Percentiles rank a stretch among this genome's conserved stretches.
phyloP scores from a whole-genome alignment of 805 yeast species.

The Wickerhamiella alocasiicola region DNA sequence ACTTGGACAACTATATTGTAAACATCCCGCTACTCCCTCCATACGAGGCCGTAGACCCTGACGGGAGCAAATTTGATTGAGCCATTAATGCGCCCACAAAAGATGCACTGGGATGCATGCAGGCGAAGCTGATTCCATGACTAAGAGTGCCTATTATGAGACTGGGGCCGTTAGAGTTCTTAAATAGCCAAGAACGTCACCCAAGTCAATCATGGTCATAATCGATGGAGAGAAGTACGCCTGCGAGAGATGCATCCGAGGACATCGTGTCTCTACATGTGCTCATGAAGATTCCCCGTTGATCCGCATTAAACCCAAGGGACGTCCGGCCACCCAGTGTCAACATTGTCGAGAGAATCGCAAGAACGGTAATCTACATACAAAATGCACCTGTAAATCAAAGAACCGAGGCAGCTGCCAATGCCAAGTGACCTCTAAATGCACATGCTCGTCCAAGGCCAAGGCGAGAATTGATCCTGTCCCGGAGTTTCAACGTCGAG shows the following conservation, averaged over 20 bases:
- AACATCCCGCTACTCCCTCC: no score
- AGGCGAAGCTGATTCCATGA: no score
- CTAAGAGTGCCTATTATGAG: no score
- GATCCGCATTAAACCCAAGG: constrained; percentile 90
- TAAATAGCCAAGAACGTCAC: not conserved
- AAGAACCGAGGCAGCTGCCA: constrained; percentile 11
- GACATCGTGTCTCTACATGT: constrained; percentile 91
- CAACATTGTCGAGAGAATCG: constrained; percentile 45
- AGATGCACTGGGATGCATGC: no score
- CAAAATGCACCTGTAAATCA: constrained; percentile 27
- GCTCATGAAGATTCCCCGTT: constrained; percentile 84
- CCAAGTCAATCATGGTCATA: constrained; percentile 52
- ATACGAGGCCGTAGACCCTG: no score
- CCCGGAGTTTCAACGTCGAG: not conserved
- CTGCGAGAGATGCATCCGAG: constrained; percentile 90
- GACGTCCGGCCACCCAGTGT: constrained; percentile 90
- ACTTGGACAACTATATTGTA: no score
- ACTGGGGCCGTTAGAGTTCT: no score
- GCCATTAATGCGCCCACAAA: no score
- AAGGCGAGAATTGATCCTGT: not conserved
- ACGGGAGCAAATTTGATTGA: no score
- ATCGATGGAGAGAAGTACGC: constrained; percentile 92
- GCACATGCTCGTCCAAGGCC: constrained; percentile 12
- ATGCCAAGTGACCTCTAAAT: constrained; percentile 5
- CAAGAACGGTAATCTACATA: constrained; percentile 19